Conservation (phyloP, 129 eudicot species). For the Ambrosia trifida region DNA sequence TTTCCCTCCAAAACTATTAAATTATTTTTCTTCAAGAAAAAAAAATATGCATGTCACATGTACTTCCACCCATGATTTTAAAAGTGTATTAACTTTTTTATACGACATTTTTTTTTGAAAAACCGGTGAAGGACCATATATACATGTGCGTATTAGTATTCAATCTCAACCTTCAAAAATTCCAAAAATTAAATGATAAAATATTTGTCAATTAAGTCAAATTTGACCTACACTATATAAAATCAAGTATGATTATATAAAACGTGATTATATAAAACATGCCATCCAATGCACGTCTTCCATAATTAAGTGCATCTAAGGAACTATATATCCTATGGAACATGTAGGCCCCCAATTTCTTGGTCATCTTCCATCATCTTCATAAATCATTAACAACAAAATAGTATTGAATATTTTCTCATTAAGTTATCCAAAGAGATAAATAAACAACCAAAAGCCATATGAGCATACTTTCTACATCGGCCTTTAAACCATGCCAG, state of each 20-base stretch:
- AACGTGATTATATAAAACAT: slow-evolving; percentile 35
- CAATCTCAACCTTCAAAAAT: slow-evolving; percentile 44
- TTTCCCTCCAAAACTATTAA: too few relatives aligned
- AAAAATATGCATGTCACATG: too few relatives aligned
- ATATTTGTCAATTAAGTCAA: neutral
- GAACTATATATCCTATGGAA: slow-evolving; percentile 86
- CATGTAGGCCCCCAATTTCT: slow-evolving; percentile 94
- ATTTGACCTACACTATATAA: neutral
- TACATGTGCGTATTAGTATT: slow-evolving; percentile 82
- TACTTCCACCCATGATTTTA: too few relatives aligned
- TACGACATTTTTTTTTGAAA: too few relatives aligned
- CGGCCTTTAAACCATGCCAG: slow-evolving; percentile 39
- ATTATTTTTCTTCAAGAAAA: too few relatives aligned
- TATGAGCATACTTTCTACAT: slow-evolving; percentile 37
- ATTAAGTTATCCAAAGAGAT: slow-evolving; percentile 9
- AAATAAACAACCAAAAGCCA: slow-evolving; percentile 5
- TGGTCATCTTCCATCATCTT: slow-evolving; percentile 82
- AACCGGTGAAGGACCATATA: too few relatives aligned
- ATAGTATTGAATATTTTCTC: neutral
- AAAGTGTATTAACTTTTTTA: too few relatives aligned
- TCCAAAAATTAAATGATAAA: neutral
- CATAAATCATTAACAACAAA: too few relatives aligned
- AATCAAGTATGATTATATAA: slow-evolving; percentile 9
- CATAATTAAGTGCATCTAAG: slow-evolving; percentile 72
- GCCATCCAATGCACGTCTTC: slow-evolving; percentile 91